Evolutionary conservation across 2,329 filamentous ascomycete genomes (phyloP), one percentile per base, ranked within the genome.

Genomic region (Coniochaeta sp.): DNA sequence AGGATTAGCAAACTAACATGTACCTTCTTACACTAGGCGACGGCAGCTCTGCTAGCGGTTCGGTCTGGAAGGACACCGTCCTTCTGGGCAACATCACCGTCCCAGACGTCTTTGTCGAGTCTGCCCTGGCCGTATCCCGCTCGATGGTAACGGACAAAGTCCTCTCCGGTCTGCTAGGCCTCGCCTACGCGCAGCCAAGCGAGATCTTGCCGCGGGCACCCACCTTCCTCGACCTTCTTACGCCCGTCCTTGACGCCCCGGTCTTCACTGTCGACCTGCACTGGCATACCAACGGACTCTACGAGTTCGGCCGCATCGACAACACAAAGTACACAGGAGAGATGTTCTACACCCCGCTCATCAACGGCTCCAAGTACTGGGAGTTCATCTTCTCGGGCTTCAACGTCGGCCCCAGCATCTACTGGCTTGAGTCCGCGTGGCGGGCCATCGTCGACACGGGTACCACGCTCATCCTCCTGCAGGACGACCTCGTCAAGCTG

Each of bases 371-470:
- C 61, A 73, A 72, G 56, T 78, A 73, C 62, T 81, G 76, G 77
- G 62, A 71, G 57, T 69, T 78, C 19, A 57, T 68, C 40, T 67
- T 76, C 59, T 71, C 70, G 17, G 69, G 69, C 19, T 71, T 77
- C 62, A 68, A 73, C 36, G 64, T 76, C 33, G 71, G 66, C 24
- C 66, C 67, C 59, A 68, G 69, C 38, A 62, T 65, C 31, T 60
- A 69, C 44, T 74, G 73, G 66, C 71, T 76, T 71, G 73, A 76
- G 60, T 67, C 75, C 52, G 66, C 67, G 19, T 78, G 80, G 65
- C 73, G 74, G 31, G 81, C 85, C 55, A 87, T 89, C 60, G 78
- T 84, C 31, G 88, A 91, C 72, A 90, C 88, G 2, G 88, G 87
- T 26, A 89, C 86, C 4, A 86, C 87, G 1, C 76, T 90, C 59